Conservation (phyloP, 208 protist genomes). For the Trypanosoma rangeli region DNA sequence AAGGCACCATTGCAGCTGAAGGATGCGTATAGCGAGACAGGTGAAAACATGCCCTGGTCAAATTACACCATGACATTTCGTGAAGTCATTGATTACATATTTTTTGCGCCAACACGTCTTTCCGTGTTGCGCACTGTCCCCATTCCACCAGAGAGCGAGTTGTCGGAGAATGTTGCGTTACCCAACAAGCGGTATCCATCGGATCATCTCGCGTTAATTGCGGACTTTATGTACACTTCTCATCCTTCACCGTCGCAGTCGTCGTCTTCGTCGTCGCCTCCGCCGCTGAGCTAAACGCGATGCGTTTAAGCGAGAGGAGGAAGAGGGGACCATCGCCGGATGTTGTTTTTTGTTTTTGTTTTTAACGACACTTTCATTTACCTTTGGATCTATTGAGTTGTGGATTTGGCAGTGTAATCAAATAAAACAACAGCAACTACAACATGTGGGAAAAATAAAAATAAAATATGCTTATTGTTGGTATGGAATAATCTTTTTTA, state of each 20-base stretch:
- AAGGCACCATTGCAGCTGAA: conserved; percentile 41
- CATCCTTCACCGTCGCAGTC: not conserved
- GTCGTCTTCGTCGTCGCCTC: not conserved
- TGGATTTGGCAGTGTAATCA: not conserved
- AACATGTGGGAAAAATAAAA: no score
- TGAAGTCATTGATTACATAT: conserved; percentile 91
- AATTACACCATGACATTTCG: conserved; percentile 90
- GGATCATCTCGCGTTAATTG: conserved; percentile 89
- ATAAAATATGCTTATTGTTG: no score
- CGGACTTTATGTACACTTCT: conserved; percentile 45
- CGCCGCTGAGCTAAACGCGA: not conserved
- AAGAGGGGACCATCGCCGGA: not conserved
- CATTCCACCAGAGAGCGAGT: conserved; percentile 71
- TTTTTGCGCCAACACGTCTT: conserved; percentile 57
- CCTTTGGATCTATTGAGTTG: not conserved
- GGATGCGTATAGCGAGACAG: conserved; percentile 65
- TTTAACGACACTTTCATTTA: conserved; percentile 17
- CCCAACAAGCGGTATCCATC: conserved; percentile 87
- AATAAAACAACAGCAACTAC: no score
- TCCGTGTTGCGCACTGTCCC: conserved; percentile 71
- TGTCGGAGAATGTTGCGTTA: conserved; percentile 78
- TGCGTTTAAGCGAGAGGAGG: not conserved
- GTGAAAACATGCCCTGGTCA: conserved; percentile 72
- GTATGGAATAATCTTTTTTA: no score
- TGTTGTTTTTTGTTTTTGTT: conserved; percentile 7